These are phyloP conservation scores for Podospora tetraspora DNA, from an alignment of 495 filamentous ascomycete genomes.

Conservation along the genomic window DNA sequence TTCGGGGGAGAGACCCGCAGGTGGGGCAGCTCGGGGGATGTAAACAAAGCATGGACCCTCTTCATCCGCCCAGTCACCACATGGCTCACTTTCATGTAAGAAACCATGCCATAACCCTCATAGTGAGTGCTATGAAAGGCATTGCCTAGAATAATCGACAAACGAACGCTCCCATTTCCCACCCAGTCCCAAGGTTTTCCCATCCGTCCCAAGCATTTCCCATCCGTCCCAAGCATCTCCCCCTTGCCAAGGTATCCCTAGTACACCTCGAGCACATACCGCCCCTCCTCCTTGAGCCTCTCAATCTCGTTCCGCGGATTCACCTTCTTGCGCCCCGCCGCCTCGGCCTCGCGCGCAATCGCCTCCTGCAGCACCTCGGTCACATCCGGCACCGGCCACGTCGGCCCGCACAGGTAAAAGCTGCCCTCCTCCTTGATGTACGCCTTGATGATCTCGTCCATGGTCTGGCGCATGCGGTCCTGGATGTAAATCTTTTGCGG, in stretches of 20 bases:
- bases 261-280: conserved; percentile 96
- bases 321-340: conserved; percentile 62
- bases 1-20: no score
- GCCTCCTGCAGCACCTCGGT: conserved; percentile 91
- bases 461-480: conserved; percentile 88
- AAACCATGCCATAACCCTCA: background rate
- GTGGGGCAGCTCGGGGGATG: no score
- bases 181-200: background rate
- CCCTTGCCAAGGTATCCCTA: no score
- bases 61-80: background rate
- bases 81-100: background rate
- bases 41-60: background rate
- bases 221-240: background rate
- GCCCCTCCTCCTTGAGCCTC: conserved; percentile 83
- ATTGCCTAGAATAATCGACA: background rate
- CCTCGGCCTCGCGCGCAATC: conserved; percentile 69
- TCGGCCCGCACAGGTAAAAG: conserved; percentile 96
- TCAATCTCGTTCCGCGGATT: conserved; percentile 93
- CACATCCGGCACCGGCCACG: conserved; percentile 99
- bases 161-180: background rate
- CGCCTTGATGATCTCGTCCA: conserved; percentile 79
- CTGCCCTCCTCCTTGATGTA: conserved; percentile 83
- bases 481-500: conserved; percentile 99
- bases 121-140: background rate
- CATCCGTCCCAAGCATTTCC: background rate